Base-by-base conservation (phyloP, 2,329 filamentous ascomycete species). In the Coniochaeta sp. region DNA sequence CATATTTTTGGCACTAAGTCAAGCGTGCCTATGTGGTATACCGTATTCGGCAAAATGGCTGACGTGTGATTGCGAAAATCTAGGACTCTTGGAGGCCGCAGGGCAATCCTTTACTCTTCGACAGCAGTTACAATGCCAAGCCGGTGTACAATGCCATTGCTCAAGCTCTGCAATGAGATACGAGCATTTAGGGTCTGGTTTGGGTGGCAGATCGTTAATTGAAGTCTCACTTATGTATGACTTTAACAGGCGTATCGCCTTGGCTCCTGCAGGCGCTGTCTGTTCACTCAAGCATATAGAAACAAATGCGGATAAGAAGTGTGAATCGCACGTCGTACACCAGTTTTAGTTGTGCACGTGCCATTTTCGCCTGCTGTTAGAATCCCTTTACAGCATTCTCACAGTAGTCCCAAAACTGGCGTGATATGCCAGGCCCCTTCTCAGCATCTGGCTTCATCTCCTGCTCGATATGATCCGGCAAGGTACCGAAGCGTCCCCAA, bases 51-150 rank as follows among this genome's bases (percentile, higher is more conserved):
- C 6, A 34, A 54, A 14, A 34, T 34, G 33, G n/a, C 50, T 60
- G 26, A 60, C 22, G 11, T 36, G 54, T 3, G 26, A 38, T 34
- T 33, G 16, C n/a, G 7, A 6, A 47, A 26, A 38, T 56, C 4
- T 55, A 77, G 72, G 79, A 83, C 68, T 81, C 78, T 43, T 85
- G 81, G 81, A 73, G 80, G 61, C 71, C 79, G 1, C 69, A 70
- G 58, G 76, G 71, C 54, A 81, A 74, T 67, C 81, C 82, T 5
- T 74, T 85, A 14, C 73, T 86, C 14, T 85, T 82, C 64, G 81
- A 85, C 71, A 65, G 69, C 65, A 77, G 72, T 69, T 85, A 75
- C 67, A 71, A 73, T 64, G 76, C 81, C 50, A 84, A 84, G 75
- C 64, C 77, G 1, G 79, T 79, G 0, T 84, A 84, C 67, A 78